Percentiles rank a stretch among this genome's conserved stretches.
phyloP scores from a whole-genome alignment of 2,329 filamentous ascomycete genomes.

The Alternaria sp. region DNA sequence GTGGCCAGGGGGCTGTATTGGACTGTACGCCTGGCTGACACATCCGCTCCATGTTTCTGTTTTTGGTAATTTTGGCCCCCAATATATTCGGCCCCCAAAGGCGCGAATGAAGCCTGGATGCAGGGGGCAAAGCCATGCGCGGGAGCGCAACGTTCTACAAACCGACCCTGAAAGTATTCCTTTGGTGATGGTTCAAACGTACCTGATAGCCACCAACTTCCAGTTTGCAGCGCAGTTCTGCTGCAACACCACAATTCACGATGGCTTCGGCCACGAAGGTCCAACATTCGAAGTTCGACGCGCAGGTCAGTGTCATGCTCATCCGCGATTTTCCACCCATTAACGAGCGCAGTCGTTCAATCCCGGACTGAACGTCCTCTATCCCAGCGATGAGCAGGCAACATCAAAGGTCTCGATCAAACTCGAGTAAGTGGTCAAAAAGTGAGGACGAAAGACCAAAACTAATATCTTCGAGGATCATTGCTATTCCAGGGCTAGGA shows the following conservation, averaged over 20 bases:
- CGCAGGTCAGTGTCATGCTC: conserved; percentile 14
- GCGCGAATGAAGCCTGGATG: neutral
- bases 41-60: neutral
- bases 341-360: conserved; percentile 21
- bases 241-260: neutral
- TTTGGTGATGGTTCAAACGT: neutral
- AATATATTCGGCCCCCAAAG: conserved; percentile 10
- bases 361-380: conserved; percentile 23
- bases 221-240: neutral
- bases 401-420: conserved; percentile 18
- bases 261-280: conserved; percentile 24
- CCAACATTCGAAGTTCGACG: conserved; percentile 28
- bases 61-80: conserved; percentile 16
- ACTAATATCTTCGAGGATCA: conserved; percentile 28
- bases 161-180: neutral
- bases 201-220: neutral
- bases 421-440: conserved; percentile 19
- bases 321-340: neutral
- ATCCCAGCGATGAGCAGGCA: conserved; percentile 24
- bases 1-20: neutral
- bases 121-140: conserved; percentile 6
- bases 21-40: conserved; percentile 2
- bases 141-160: neutral
- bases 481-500: conserved; percentile 43
- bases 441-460: neutral